Evolutionary conservation across 768 basidiomycete genomes (phyloP), one percentile per base, ranked within the genome.

Genomic region (Gymnopilus junonius): DNA sequence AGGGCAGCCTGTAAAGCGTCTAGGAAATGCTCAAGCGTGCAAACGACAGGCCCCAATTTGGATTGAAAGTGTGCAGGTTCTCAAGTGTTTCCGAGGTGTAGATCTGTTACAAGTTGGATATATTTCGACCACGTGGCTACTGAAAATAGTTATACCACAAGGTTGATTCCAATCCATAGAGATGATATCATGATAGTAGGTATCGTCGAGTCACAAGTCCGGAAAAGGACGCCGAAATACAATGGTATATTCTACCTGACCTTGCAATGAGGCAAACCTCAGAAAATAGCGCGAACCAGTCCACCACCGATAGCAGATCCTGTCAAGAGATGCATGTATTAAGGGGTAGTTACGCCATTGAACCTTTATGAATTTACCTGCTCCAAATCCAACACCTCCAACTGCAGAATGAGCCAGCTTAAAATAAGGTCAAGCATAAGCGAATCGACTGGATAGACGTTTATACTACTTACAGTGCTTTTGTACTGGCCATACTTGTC

Each of bases 331-430:
- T n/a, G 20, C 11, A 15, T 32, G 20, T 46, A n/a, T n/a, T n/a
- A 15, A 54, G 35, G 29, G 43, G 42, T 23, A 21, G 39, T 6
- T n/a, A n/a, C 15, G 17, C 6, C 27, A 27, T 3, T 20, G 4
- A 20, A 8, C 37, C 25, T 27, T n/a, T n/a, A 10, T 12, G 42
- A 14, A 78, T 85, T 55, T 55, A 87, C 90, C 89, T 61, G 89
- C 90, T 68, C 91, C 91, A 66, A 91, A 91, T 0, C 91, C 91
- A 59, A 87, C 85, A 71, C 92, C 92, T 29, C 91, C 90, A 17
- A 80, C 87, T 14, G 86, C 87, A 31, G 85, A 83, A 60, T 86
- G 77, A 1, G 85, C 87, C 80, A 88, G 76, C 86, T 83, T 29
- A 62, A 17, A 35, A 58, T 14, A 42, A n/a, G 53, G 20, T n/a